These are phyloP conservation scores for Lactuca sativa DNA, from an alignment of 129 eudicot genomes.

Conservation along the genomic window DNA sequence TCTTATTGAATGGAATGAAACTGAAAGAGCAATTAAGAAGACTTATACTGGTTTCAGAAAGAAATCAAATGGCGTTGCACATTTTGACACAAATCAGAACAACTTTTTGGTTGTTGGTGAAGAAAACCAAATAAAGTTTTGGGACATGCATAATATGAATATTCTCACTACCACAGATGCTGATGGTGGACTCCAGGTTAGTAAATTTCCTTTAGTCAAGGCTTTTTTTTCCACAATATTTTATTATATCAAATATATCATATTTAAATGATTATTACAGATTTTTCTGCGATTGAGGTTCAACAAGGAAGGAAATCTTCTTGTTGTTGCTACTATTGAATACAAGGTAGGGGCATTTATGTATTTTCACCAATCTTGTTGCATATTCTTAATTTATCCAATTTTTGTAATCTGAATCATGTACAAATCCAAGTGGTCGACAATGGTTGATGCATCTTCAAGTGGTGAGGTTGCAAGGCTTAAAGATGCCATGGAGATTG, in stretches of 20 bases:
- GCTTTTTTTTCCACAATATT: neutral
- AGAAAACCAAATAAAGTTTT: constrained; percentile 88
- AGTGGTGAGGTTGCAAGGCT: too few species aligned
- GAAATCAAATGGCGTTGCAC: constrained; percentile 78
- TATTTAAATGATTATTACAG: constrained; percentile 36
- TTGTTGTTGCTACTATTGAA: constrained; percentile 78
- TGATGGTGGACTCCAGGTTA: constrained; percentile 91
- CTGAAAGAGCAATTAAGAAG: constrained; percentile 92
- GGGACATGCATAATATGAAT: constrained; percentile 84
- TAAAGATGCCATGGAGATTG: too few species aligned
- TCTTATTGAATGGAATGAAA: constrained; percentile 96
- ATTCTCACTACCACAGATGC: constrained; percentile 66
- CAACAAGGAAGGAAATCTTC: too few species aligned
- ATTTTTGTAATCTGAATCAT: too few species aligned
- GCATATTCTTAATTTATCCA: too few species aligned
- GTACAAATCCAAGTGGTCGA: too few species aligned
- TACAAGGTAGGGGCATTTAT: too few species aligned
- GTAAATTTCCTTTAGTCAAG: too few species aligned
- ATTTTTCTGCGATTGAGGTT: constrained; percentile 76
- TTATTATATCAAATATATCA: too few species aligned
- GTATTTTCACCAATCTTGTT: too few species aligned
- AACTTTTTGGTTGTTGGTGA: constrained; percentile 94
- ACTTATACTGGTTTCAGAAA: constrained; percentile 81
- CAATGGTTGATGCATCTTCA: too few species aligned
- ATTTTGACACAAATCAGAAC: constrained; percentile 85